phyloP scores from a whole-genome alignment of 352 stramenopile species.

The Globisporangium emineosum region DNA sequence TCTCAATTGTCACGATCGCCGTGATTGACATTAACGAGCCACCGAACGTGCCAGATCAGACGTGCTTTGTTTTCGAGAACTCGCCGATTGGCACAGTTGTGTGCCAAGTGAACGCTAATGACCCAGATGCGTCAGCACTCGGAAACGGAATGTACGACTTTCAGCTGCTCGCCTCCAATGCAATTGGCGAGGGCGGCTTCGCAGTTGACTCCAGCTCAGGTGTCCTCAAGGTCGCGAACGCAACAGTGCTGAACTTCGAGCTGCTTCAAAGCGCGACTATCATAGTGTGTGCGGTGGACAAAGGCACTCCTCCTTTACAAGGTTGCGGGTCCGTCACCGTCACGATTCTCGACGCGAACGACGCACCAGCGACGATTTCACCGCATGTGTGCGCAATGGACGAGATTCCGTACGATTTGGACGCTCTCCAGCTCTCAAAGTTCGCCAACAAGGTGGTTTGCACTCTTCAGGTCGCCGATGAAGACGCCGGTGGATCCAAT shows the following conservation, averaged over 20 bases:
- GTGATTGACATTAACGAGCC: conserved; percentile 10
- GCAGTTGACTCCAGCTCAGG: conserved; percentile 7
- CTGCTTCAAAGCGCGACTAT: not conserved
- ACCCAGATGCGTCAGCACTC: conserved; percentile 3
- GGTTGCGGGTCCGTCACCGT: not conserved
- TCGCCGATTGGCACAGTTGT: not conserved
- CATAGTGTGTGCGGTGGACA: conserved; percentile 9
- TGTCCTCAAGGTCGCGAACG: conserved; percentile 4
- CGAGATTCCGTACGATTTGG: conserved; percentile 13
- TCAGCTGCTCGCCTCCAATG: not conserved
- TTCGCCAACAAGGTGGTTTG: conserved; percentile 9
- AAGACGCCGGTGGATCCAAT: not conserved
- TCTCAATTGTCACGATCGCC: conserved; percentile 6
- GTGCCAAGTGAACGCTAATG: not conserved
- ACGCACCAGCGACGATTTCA: conserved; percentile 2
- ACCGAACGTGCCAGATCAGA: not conserved
- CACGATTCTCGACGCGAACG: conserved; percentile 5
- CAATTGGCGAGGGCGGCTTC: not conserved
- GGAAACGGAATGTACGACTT: conserved; percentile 9
- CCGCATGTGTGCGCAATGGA: conserved; percentile 4
- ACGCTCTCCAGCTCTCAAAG: not conserved
- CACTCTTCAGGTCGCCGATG: conserved; percentile 2
- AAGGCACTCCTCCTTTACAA: conserved; percentile 5
- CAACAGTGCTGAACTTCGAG: conserved; percentile 8
- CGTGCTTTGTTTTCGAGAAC: conserved; percentile 11